These are phyloP conservation scores for Jacaranda mimosifolia DNA, from an alignment of 257 asterid genomes.

Conservation along the genomic window DNA sequence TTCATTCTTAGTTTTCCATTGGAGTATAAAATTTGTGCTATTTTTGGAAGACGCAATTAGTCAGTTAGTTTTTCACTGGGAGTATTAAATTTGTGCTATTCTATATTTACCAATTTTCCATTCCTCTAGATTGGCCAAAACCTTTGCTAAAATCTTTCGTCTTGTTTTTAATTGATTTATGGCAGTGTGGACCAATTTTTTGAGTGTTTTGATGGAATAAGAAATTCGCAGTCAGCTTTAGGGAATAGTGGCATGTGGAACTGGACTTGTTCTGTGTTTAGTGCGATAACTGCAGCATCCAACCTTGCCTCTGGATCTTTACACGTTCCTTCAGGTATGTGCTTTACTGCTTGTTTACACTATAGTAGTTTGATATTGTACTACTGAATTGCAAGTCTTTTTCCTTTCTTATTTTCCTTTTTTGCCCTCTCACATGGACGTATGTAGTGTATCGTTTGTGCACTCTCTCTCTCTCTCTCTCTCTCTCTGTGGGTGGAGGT, in stretches of 20 bases:
- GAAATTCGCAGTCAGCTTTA: conserved; percentile 92
- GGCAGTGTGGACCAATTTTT: conserved; percentile 98
- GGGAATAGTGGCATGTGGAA: conserved; percentile 98
- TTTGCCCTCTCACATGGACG: neutral
- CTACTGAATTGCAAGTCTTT: neutral
- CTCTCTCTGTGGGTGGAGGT: neutral
- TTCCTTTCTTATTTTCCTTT: neutral
- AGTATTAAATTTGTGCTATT: conserved; percentile 22
- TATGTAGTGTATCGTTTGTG: neutral
- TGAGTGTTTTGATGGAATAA: conserved; percentile 93
- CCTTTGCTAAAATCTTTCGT: conserved; percentile 36
- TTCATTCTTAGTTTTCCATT: conserved; percentile 16
- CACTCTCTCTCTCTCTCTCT: conserved; percentile 3
- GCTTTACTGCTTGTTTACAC: conserved; percentile 18
- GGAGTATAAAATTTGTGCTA: conserved; percentile 20
- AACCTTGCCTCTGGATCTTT: conserved; percentile 96
- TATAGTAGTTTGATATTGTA: conserved; percentile 15
- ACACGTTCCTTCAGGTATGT: conserved; percentile 78
- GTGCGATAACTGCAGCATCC: conserved; percentile 96
- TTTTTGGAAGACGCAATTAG: conserved; percentile 29
- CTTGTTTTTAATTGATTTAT: conserved; percentile 34
- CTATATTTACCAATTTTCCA: conserved; percentile 6
- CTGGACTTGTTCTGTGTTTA: conserved; percentile 95
- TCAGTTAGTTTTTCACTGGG: conserved; percentile 9
- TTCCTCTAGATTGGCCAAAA: conserved; percentile 8